Conservation (phyloP, 345 rosid genomes). For the Populus alba region DNA sequence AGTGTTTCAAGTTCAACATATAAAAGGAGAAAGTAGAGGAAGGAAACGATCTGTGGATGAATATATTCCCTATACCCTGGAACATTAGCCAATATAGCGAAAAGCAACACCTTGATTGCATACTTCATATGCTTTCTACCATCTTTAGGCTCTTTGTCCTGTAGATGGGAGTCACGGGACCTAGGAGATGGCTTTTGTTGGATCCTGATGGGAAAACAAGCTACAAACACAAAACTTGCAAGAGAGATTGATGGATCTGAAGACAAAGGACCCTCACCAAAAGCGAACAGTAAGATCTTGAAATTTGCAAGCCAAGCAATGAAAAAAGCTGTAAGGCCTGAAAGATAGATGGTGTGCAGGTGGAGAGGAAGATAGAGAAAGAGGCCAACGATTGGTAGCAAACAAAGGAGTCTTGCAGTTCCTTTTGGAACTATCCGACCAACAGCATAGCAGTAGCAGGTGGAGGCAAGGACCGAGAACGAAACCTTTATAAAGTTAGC, state of each 20-base stretch:
- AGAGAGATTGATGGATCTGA: not conserved
- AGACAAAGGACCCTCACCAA: slow-evolving; percentile 1
- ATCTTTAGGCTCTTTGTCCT: not conserved
- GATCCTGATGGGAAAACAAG: slow-evolving; percentile 11
- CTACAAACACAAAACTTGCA: not conserved
- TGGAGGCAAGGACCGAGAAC: not conserved
- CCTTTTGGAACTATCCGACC: not conserved
- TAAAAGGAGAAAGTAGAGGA: slow-evolving; percentile 33
- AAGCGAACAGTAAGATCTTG: slow-evolving; percentile 16
- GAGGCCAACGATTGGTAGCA: slow-evolving; percentile 3
- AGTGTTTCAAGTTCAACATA: slow-evolving; percentile 46
- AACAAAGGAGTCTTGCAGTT: not conserved
- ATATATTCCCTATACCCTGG: slow-evolving; percentile 33
- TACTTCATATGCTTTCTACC: not conserved
- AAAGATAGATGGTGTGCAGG: not conserved
- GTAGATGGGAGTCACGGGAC: not conserved
- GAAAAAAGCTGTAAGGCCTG: not conserved
- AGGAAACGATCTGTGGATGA: slow-evolving; percentile 29
- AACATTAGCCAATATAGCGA: slow-evolving; percentile 28
- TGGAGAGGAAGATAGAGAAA: slow-evolving; percentile 12
- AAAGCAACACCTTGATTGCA: not conserved
- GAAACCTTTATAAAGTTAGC: slow-evolving; percentile 8
- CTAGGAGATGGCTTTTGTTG: not conserved
- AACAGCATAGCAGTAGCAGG: not conserved
- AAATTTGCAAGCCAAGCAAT: slow-evolving; percentile 13